These are phyloP conservation scores for Knufia fluminis DNA, from an alignment of 2,329 filamentous ascomycete species.

Conservation along the genomic window DNA sequence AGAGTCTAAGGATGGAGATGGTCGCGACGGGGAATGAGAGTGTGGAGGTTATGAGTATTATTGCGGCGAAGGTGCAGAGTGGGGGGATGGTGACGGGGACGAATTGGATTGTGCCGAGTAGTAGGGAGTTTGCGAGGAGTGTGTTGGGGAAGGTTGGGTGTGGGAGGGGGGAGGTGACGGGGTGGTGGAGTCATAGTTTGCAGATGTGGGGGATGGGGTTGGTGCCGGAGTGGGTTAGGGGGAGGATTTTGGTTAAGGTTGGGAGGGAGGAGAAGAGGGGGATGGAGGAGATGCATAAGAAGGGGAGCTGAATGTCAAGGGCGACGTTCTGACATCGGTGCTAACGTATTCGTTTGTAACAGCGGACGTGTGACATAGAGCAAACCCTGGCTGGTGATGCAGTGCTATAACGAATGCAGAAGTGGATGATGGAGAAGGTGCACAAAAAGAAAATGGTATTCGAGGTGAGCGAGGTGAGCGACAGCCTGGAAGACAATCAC, in stretches of 20 bases:
- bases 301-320: neutral
- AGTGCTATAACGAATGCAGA: too few species aligned
- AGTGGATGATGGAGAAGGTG: too few species aligned
- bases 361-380: too few species aligned
- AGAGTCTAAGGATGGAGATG: slow-evolving; percentile 37
- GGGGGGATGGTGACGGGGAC: slow-evolving; percentile 17
- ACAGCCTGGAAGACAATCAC: too few species aligned
- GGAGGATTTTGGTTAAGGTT: slow-evolving; percentile 6
- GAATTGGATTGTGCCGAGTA: slow-evolving; percentile 26
- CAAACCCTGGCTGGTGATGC: too few species aligned
- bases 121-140: slow-evolving; percentile 26
- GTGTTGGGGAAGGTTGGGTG: slow-evolving; percentile 30
- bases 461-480: too few species aligned
- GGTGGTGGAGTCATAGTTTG: slow-evolving; percentile 29
- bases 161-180: slow-evolving; percentile 25
- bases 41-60: slow-evolving; percentile 33
- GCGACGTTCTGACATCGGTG: neutral
- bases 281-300: neutral
- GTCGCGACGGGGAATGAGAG: slow-evolving; percentile 26
- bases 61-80: slow-evolving; percentile 28
- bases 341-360: too few species aligned
- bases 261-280: neutral
- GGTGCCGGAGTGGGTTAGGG: slow-evolving; percentile 9
- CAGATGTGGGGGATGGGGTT: slow-evolving; percentile 14
- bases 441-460: too few species aligned